Evolutionary conservation across 2,329 filamentous ascomycete species (phyloP).

Genomic region (Aspergillus brasiliensis): DNA sequence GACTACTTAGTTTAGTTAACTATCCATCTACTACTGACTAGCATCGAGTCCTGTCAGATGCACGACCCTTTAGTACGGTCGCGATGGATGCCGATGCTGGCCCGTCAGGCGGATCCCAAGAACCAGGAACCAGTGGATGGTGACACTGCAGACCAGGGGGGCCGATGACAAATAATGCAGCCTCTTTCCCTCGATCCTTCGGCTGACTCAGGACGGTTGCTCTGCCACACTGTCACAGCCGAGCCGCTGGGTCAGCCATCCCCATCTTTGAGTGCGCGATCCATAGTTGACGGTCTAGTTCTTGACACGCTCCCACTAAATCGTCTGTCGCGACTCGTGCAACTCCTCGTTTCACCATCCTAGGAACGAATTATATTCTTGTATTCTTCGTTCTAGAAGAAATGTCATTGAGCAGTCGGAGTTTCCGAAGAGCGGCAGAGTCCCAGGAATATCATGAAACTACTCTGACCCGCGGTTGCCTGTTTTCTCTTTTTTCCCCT

Average conservation of each 20-base stretch:
- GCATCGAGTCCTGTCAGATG: not conserved
- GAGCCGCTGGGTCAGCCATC: not conserved
- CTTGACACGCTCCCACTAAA: too few relatives aligned
- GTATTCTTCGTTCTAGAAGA: not conserved
- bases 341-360: not conserved
- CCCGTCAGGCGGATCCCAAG: slow-evolving; percentile 5
- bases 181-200: not conserved
- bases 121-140: slow-evolving; percentile 4
- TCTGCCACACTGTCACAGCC: not conserved
- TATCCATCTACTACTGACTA: too few relatives aligned
- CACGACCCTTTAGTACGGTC: not conserved
- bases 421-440: not conserved
- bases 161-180: slow-evolving; percentile 3
- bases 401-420: not conserved
- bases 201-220: too few relatives aligned
- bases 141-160: slow-evolving; percentile 2
- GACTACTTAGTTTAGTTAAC: too few relatives aligned
- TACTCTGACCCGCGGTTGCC: not conserved
- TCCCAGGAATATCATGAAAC: not conserved
- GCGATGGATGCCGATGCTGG: not conserved
- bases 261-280: not conserved
- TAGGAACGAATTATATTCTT: not conserved
- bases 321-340: not conserved
- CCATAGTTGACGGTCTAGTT: not conserved
- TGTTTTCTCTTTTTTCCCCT: not conserved